Percentiles rank a stretch among this genome's conserved stretches.
These are phyloP conservation scores for Globisporangium sylvaticum DNA, from an alignment of 352 stramenopile species.

Conservation along the genomic window DNA sequence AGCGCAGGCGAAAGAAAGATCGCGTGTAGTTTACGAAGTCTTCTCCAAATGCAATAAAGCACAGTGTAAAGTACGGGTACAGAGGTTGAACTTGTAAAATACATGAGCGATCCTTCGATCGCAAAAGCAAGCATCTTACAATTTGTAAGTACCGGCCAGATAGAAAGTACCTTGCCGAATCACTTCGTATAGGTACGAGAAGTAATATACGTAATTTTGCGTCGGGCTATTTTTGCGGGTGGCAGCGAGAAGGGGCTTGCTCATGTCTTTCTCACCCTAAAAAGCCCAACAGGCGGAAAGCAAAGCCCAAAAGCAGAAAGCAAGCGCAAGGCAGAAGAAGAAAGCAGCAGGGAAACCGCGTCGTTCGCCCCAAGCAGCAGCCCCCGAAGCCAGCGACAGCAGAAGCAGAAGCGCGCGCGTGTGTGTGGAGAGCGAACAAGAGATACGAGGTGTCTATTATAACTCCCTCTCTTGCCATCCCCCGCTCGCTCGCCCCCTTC, in stretches of 20 bases:
- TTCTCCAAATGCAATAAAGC: neutral
- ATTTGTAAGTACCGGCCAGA: neutral
- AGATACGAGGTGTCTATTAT: conserved; percentile 1
- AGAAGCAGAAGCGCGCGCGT: neutral
- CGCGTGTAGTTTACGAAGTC: neutral
- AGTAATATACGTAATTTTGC: conserved; percentile 1
- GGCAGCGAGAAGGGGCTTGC: neutral
- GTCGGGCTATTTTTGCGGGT: too few relatives aligned
- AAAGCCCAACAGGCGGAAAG: neutral
- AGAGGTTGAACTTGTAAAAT: neutral
- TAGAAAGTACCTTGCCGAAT: neutral
- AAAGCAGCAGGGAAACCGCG: neutral
- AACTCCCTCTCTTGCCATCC: neutral
- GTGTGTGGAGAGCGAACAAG: neutral
- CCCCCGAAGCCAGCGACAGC: neutral
- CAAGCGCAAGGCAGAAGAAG: neutral
- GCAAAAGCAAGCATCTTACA: neutral
- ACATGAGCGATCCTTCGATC: neutral
- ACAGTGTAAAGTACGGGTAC: neutral
- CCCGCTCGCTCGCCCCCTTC: neutral
- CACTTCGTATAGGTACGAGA: neutral
- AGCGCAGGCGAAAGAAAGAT: too few relatives aligned
- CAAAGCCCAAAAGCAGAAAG: neutral
- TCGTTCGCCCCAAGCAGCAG: conserved; percentile 6
- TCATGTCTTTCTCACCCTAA: conserved; percentile 4